Base-by-base conservation (phyloP, 2,329 filamentous ascomycete genomes). In the Botrytis porri region DNA sequence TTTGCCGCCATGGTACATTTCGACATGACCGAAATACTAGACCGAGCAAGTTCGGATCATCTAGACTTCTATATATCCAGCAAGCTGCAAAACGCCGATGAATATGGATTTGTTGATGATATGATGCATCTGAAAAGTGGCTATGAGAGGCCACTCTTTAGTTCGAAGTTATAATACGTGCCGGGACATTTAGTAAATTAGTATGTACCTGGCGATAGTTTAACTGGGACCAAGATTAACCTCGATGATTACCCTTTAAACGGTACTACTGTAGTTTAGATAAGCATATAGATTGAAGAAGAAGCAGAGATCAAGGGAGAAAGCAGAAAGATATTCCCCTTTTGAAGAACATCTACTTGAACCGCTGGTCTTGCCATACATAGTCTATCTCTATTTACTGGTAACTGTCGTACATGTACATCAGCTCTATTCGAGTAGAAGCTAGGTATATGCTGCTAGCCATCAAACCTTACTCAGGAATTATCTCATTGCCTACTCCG, bases 31-130 rank as follows among this genome's bases (percentile, higher is more conserved):
- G 35, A 14, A n/a, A 22, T 25, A 25, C 45, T 39, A 20, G 64
- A 66, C 64, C 35, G 64, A 51, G 64, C 22, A 66, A 20, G 32
- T 54, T 66, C 25, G 18, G 25, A 54, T 66, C 35, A 39, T 39
- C 43, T 18, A 54, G 48, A n/a, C 48, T n/a, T n/a, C 48, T n/a
- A n/a, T 51, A 5, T 22, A 18, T 54, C 25, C 45, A 51, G 41
- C 62, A 65, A 65, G 62, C 62, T 65, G 62, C 41, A 25, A 48
- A 64, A 65, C 20, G 29, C 41, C 41, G 29, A 16, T 65, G 62
- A 25, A 45, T 48, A 48, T 35, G 41, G 41, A 35, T 65, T 18
- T 35, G 39, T 22, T 64, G 62, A 65, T 48, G 62, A 65, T 48
- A 48, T 48, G 7, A 29, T 65, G 41, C 62, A 9, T 51, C 39